Conservation (phyloP, 306 rosid genomes). For the Citrullus amarus region DNA sequence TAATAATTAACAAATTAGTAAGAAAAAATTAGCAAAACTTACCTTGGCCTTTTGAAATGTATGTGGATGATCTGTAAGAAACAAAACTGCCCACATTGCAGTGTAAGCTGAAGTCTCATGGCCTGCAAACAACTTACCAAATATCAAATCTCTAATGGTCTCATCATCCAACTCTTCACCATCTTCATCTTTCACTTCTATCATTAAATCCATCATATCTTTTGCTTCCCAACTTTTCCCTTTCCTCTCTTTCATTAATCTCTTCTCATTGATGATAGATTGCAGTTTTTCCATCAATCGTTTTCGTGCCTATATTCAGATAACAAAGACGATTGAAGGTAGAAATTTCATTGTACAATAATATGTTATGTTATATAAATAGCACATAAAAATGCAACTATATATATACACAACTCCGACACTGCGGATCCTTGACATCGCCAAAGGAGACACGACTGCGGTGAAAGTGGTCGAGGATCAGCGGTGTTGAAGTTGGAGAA, state of each 20-base stretch:
- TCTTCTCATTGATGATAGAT: not conserved
- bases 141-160: constrained; percentile 5
- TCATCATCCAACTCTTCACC: constrained; percentile 11
- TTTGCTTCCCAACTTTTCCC: not conserved
- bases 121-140: constrained; percentile 10
- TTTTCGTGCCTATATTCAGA: not conserved
- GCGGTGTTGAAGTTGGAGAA: no score
- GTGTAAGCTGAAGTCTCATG: constrained; percentile 6
- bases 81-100: not conserved
- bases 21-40: not conserved
- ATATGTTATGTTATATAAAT: no score
- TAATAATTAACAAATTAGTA: not conserved
- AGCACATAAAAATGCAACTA: no score
- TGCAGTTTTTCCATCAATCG: not conserved
- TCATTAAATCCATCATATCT: constrained; percentile 14
- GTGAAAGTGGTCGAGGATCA: no score
- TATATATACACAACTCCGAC: no score
- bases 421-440: no score
- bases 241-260: not conserved
- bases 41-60: constrained; percentile 5
- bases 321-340: no score
- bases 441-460: no score
- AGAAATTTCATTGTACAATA: no score
- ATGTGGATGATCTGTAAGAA: constrained; percentile 6
- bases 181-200: constrained; percentile 15